Evolutionary conservation across 768 basidiomycete species (phyloP).

Genomic region (Pholiota conissans): DNA sequence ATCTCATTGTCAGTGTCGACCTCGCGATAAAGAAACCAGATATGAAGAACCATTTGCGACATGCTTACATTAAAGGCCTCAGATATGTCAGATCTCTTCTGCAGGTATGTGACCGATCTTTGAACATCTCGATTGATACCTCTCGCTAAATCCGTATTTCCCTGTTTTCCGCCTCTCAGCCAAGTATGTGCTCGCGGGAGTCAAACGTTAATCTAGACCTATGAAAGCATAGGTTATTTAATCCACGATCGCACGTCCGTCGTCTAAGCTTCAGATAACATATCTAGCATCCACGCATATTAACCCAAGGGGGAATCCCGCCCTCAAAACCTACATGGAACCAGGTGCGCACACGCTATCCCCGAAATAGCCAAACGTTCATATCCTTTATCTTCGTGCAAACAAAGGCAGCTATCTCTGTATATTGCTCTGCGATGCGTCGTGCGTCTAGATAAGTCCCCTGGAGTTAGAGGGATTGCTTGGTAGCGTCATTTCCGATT

Average conservation of each 20-base stretch:
- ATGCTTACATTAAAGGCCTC: background rate
- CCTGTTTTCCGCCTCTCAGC: background rate
- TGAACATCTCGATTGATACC: background rate
- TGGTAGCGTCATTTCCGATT: background rate
- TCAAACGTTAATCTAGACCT: background rate
- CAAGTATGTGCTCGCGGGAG: background rate
- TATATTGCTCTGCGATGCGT: background rate
- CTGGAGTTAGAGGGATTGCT: background rate
- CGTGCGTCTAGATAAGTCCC: background rate
- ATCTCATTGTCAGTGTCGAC: background rate
- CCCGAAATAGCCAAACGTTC: background rate
- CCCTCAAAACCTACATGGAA: background rate
- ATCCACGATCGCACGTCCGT: background rate
- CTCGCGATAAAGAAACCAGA: background rate
- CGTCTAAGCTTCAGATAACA: background rate
- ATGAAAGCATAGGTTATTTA: background rate
- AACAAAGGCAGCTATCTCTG: background rate
- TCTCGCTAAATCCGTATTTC: background rate
- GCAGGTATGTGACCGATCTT: background rate
- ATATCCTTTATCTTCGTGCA: background rate
- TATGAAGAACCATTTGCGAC: background rate
- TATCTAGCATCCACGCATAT: background rate
- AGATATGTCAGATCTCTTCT: background rate
- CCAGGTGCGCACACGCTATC: background rate
- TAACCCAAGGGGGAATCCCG: background rate